phyloP scores from a whole-genome alignment of 768 basidiomycete genomes.

The Lactifluus echinatus region DNA sequence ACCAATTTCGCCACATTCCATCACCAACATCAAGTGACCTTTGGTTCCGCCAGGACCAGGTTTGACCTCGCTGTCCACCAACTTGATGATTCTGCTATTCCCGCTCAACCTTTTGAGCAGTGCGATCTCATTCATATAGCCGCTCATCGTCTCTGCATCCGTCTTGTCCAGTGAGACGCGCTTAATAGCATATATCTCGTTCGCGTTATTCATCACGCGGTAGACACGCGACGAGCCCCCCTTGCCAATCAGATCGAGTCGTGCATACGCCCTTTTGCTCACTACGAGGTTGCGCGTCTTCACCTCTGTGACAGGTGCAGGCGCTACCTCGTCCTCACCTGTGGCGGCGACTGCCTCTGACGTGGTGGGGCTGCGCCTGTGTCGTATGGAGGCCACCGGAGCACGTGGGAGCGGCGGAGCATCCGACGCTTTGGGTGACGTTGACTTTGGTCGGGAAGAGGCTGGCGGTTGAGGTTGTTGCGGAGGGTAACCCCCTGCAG shows the following conservation, averaged over 20 bases:
- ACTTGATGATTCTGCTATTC: constrained; percentile 82
- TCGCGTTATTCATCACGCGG: constrained; percentile 70
- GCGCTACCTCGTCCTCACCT: constrained; percentile 32
- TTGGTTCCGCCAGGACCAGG: constrained; percentile 60
- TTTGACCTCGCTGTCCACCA: constrained; percentile 87
- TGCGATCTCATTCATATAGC: constrained; percentile 95
- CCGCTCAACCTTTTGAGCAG: constrained; percentile 90
- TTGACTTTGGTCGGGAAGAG: constrained; percentile 10
- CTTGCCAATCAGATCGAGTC: constrained; percentile 83
- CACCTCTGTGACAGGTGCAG: constrained; percentile 11
- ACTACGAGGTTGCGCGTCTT: constrained; percentile 20
- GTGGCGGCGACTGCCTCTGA: constrained; percentile 35
- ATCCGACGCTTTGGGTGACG: constrained; percentile 12
- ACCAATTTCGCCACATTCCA: constrained; percentile 91
- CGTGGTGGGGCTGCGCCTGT: constrained; percentile 62
- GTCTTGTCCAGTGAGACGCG: constrained; percentile 84
- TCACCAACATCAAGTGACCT: constrained; percentile 73
- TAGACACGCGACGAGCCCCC: constrained; percentile 96
- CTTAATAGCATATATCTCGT: constrained; percentile 85
- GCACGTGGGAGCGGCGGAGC: constrained; percentile 7
- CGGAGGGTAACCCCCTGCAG: constrained; percentile 27
- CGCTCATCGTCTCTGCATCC: constrained; percentile 80
- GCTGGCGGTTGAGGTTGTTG: not conserved
- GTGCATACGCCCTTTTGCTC: constrained; percentile 76
- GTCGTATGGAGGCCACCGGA: constrained; percentile 28